Conservation (phyloP, 2,329 filamentous ascomycete species). For the Xylariaceae sp. region DNA sequence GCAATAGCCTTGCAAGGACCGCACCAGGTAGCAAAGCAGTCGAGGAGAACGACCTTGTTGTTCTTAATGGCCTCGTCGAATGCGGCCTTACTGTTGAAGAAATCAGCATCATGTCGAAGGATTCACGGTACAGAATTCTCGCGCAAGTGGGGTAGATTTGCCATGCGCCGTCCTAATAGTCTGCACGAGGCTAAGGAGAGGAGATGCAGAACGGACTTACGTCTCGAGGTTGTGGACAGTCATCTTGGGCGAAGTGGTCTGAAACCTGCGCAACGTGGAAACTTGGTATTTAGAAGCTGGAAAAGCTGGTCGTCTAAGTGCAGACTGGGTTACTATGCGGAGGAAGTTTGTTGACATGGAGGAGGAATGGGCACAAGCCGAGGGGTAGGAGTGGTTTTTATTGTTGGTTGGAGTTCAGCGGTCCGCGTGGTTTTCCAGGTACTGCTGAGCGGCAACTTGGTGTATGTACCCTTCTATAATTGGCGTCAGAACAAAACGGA, state of each 20-base stretch:
- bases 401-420: neutral
- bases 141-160: too few species aligned
- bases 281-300: slow-evolving; percentile 24
- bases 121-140: too few species aligned
- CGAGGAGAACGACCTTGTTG: slow-evolving; percentile 73
- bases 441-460: slow-evolving; percentile 8
- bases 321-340: slow-evolving; percentile 30
- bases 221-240: slow-evolving; percentile 48
- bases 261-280: slow-evolving; percentile 42
- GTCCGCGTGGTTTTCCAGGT: neutral
- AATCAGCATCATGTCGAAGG: slow-evolving; percentile 28
- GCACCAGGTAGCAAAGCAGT: slow-evolving; percentile 91
- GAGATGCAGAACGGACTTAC: slow-evolving; percentile 38
- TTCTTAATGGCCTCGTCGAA: slow-evolving; percentile 39
- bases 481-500: slow-evolving; percentile 1
- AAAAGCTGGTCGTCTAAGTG: slow-evolving; percentile 30
- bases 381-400: slow-evolving; percentile 31
- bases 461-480: slow-evolving; percentile 14
- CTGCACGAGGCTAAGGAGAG: neutral
- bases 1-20: slow-evolving; percentile 93
- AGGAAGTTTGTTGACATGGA: slow-evolving; percentile 33
- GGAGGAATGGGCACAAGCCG: slow-evolving; percentile 6
- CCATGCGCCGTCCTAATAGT: neutral
- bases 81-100: slow-evolving; percentile 34
- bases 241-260: slow-evolving; percentile 50